These are phyloP conservation scores for Collybia sordida DNA, from an alignment of 768 basidiomycete species.

Conservation along the genomic window DNA sequence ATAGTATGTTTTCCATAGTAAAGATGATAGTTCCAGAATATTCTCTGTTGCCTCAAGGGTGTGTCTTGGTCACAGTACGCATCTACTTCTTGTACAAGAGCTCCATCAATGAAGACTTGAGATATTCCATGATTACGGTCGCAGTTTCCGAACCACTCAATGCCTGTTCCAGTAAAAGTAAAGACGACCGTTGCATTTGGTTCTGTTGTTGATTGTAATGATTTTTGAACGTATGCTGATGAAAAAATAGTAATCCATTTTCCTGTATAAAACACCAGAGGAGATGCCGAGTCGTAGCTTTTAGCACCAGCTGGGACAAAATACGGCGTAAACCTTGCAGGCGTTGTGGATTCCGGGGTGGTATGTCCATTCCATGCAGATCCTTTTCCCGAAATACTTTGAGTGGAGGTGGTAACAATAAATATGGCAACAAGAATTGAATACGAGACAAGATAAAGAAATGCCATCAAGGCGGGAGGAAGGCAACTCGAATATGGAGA, in stretches of 20 bases:
- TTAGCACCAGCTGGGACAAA: conserved; percentile 74
- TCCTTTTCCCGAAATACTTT: conserved; percentile 25
- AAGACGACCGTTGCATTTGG: conserved; percentile 51
- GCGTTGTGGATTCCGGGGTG: conserved; percentile 45
- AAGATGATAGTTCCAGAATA: conserved; percentile 62
- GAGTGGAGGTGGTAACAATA: conserved; percentile 10
- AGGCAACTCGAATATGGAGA: not conserved
- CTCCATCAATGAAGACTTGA: conserved; percentile 59
- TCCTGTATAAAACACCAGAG: conserved; percentile 62
- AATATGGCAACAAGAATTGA: conserved; percentile 11
- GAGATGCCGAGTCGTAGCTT: conserved; percentile 69
- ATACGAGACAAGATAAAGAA: not conserved
- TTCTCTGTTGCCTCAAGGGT: conserved; percentile 54
- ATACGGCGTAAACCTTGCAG: conserved; percentile 58
- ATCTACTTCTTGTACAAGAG: conserved; percentile 43
- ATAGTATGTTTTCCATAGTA: conserved; percentile 53
- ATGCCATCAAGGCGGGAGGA: conserved; percentile 10
- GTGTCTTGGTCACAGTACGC: conserved; percentile 31
- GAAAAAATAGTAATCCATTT: conserved; percentile 59
- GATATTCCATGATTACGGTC: conserved; percentile 55
- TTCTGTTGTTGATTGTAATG: conserved; percentile 49
- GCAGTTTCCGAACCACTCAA: conserved; percentile 75
- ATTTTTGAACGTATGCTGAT: conserved; percentile 45
- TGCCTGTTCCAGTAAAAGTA: conserved; percentile 68
- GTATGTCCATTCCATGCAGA: conserved; percentile 73